Evolutionary conservation across 129 eudicot species (phyloP).

Genomic region (Centella asiatica): DNA sequence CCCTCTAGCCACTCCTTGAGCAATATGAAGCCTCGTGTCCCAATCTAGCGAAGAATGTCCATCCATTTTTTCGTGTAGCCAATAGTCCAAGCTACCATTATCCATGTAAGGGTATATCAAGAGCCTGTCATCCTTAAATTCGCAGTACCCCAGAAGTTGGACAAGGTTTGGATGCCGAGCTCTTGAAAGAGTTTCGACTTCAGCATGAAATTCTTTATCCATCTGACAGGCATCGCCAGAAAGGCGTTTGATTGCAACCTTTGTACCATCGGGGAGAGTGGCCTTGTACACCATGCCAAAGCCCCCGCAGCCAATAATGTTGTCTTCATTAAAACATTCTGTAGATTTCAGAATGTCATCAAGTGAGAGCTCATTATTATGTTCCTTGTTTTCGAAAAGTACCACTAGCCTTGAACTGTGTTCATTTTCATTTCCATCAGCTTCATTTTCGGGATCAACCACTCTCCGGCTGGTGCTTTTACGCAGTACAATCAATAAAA

Average conservation of each 20-base stretch:
- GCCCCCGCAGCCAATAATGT: conserved; percentile 29
- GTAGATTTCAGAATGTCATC: conserved; percentile 25
- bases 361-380: conserved; percentile 1
- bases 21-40: conserved; percentile 19
- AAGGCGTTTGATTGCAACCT: conserved; percentile 24
- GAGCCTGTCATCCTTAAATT: conserved; percentile 9
- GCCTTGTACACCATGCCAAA: conserved; percentile 29
- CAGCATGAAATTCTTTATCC: conserved; percentile 26
- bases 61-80: conserved; percentile 27
- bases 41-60: conserved; percentile 19
- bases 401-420: conserved; percentile 4
- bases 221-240: conserved; percentile 23
- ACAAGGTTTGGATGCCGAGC: conserved; percentile 27
- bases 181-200: conserved; percentile 24
- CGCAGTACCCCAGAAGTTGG: conserved; percentile 19
- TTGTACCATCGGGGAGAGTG: conserved; percentile 20
- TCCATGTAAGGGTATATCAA: conserved; percentile 25
- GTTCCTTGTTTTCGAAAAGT: conserved; percentile 7
- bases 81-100: conserved; percentile 28
- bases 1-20: conserved; percentile 19
- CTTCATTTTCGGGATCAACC: conserved; percentile 6
- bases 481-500: conserved; percentile 29
- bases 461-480: conserved; percentile 6
- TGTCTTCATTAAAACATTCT: conserved; percentile 18
- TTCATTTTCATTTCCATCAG: neutral